Conservation (phyloP, 371 early-diverging fungal genomes). For the Mortierella sp. region DNA sequence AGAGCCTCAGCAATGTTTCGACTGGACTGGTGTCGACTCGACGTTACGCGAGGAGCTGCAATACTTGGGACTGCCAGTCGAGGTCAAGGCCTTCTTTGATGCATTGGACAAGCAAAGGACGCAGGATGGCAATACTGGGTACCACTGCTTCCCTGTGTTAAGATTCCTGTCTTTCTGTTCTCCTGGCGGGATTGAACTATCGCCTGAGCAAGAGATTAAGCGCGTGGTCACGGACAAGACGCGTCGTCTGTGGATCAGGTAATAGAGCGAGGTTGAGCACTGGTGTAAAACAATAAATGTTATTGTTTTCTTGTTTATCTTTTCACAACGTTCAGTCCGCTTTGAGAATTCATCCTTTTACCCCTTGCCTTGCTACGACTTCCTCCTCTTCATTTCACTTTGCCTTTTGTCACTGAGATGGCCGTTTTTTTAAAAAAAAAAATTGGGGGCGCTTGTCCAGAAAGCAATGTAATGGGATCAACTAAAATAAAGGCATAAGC, state of each 20-base stretch:
- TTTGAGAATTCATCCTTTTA: too few species aligned
- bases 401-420: too few species aligned
- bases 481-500: too few species aligned
- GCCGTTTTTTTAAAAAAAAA: too few species aligned
- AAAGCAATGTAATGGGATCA: too few species aligned
- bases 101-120: neutral
- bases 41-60: neutral
- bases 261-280: too few species aligned
- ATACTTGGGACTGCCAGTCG: neutral
- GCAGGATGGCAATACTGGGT: neutral
- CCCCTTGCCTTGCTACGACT: too few species aligned
- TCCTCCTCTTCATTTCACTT: too few species aligned
- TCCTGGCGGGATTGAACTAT: neutral
- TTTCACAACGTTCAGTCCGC: too few species aligned
- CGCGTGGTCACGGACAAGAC: neutral
- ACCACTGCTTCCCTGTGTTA: neutral
- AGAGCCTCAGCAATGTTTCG: neutral
- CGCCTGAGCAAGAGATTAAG: neutral
- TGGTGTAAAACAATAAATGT: too few species aligned
- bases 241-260: neutral
- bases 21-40: neutral
- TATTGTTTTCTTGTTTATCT: too few species aligned
- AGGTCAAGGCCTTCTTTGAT: neutral
- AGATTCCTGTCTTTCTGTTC: neutral
- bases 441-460: too few species aligned